Conservation (phyloP, 208 protist species). For the Trichomonas gallinae region DNA sequence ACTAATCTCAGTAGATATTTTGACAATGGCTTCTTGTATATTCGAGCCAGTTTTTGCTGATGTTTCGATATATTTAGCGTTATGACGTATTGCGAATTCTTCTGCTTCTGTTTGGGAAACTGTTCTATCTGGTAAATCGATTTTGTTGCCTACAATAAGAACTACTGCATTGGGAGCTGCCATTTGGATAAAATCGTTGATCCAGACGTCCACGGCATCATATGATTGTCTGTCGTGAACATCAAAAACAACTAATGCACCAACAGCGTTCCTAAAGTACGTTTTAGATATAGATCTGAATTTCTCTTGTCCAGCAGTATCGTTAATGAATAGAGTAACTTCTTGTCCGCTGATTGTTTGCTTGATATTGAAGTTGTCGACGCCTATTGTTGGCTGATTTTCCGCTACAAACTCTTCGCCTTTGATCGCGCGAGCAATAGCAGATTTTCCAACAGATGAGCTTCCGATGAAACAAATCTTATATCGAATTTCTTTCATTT, state of each 20-base stretch:
- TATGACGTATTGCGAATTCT: not conserved
- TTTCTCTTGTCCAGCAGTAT: not conserved
- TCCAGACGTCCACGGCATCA: not conserved
- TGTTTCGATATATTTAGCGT: not conserved
- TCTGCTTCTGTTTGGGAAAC: not conserved
- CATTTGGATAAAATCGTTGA: not conserved
- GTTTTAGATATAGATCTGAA: not conserved
- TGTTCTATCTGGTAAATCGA: not conserved
- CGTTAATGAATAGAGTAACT: not conserved
- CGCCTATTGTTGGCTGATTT: not conserved
- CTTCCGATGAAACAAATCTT: not conserved
- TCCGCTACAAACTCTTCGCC: not conserved
- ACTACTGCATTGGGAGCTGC: not conserved
- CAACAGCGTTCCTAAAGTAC: not conserved
- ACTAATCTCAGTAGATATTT: not conserved
- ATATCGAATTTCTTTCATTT: not conserved
- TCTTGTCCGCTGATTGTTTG: not conserved
- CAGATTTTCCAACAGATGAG: not conserved
- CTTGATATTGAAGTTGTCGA: not conserved
- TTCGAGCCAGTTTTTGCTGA: not conserved
- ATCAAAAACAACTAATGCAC: not conserved
- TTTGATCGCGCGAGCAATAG: not conserved
- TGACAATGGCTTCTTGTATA: not conserved
- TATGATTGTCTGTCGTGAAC: not conserved
- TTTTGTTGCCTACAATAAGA: not conserved